phyloP scores from a whole-genome alignment of 257 asterid species.

The Nicotiana tomentosiformis region DNA sequence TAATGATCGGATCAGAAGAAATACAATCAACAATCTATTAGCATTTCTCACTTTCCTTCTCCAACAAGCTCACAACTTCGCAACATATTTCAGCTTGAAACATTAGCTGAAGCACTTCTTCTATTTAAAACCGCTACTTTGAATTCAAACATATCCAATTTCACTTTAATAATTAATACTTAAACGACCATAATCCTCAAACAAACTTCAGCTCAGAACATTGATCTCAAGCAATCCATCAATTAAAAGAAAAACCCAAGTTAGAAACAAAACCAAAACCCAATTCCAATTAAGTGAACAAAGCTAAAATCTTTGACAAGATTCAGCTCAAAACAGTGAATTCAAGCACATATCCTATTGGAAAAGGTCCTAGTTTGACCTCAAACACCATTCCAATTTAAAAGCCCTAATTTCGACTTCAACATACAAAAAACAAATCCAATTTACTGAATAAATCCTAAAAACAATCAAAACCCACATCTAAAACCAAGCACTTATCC shows the following conservation, averaged over 20 bases:
- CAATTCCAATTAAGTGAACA: not conserved
- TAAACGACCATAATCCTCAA: not conserved
- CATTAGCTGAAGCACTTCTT: not conserved
- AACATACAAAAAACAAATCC: not conserved
- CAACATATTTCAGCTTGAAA: not conserved
- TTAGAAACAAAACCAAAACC: not conserved
- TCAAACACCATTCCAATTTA: not conserved
- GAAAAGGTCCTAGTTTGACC: not conserved
- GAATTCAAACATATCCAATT: not conserved
- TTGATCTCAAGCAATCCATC: not conserved
- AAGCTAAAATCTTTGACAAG: not conserved
- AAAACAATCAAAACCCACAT: not conserved
- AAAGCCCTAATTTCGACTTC: not conserved
- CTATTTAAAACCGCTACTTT: not conserved
- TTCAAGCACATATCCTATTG: not conserved
- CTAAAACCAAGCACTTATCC: not conserved
- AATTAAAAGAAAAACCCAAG: no score
- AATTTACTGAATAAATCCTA: not conserved
- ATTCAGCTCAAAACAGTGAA: not conserved
- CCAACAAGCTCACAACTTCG: not conserved
- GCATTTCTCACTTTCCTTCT: not conserved
- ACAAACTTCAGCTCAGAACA: not conserved
- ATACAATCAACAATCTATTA: not conserved
- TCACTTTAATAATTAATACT: not conserved
- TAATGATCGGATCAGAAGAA: not conserved